phyloP scores from a whole-genome alignment of 2,329 filamentous ascomycete genomes.

The Chrysoporthe deuterocubensis region DNA sequence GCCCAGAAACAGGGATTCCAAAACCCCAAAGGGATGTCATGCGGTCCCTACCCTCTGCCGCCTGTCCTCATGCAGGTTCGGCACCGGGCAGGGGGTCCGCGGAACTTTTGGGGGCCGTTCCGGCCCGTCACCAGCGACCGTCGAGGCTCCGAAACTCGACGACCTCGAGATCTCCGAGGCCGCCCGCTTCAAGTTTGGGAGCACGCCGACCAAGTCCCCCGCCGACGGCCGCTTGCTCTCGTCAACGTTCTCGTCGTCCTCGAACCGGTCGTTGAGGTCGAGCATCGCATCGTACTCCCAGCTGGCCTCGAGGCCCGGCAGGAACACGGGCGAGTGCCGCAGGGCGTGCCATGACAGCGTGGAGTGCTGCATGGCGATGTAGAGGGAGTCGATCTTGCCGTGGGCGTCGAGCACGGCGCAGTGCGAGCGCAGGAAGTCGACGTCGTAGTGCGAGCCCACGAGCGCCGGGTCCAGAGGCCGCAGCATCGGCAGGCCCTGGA shows the following conservation, averaged over 20 bases:
- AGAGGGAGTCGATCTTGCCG: constrained; percentile 62
- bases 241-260: constrained; percentile 40
- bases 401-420: constrained; percentile 60
- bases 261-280: constrained; percentile 46
- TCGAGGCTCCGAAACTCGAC: constrained; percentile 48
- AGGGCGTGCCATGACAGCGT: constrained; percentile 62
- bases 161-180: constrained; percentile 57
- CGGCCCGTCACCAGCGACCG: constrained; percentile 34
- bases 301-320: constrained; percentile 57
- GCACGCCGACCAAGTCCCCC: constrained; percentile 48
- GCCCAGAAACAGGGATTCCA: background rate
- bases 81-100: constrained; percentile 45
- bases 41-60: constrained; percentile 45
- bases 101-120: constrained; percentile 39
- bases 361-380: constrained; percentile 60
- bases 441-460: constrained; percentile 49
- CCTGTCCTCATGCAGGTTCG: constrained; percentile 44
- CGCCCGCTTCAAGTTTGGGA: constrained; percentile 53
- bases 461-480: constrained; percentile 53
- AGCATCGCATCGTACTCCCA: constrained; percentile 58
- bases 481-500: constrained; percentile 63
- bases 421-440: constrained; percentile 55
- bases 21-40: constrained; percentile 7
- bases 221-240: constrained; percentile 48
- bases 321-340: constrained; percentile 50